Percentiles rank a stretch among this genome's conserved stretches.
Conservation (phyloP, 1,284 basidiomycete genomes). For the Cryptococcus sp. region DNA sequence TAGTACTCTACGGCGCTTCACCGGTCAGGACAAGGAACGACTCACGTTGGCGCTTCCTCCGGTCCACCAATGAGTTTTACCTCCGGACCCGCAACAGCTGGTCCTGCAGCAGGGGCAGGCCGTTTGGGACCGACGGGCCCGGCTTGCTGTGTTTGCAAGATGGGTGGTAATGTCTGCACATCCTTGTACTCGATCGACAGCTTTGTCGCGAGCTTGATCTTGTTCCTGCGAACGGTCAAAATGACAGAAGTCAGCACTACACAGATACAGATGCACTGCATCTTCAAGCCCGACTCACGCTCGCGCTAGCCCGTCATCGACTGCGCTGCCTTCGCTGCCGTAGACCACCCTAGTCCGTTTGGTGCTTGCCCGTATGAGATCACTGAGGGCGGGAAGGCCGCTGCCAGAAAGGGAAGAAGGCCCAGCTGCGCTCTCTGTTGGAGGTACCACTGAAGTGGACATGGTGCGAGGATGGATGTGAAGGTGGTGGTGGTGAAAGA, state of each 20-base stretch:
- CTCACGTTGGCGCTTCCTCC: conserved; percentile 21
- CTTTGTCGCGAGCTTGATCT: conserved; percentile 60
- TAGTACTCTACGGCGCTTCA: background rate
- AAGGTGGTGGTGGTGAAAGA: background rate
- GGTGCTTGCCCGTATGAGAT: conserved; percentile 45
- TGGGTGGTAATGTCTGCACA: conserved; percentile 77
- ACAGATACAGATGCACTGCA: background rate
- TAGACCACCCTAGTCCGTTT: conserved; percentile 53
- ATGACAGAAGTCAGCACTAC: no score
- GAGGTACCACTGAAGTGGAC: conserved; percentile 23
- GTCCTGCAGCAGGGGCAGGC: conserved; percentile 57
- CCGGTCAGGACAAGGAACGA: background rate
- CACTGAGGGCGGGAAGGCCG: conserved; percentile 42
- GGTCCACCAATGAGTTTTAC: conserved; percentile 35
- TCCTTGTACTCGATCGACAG: conserved; percentile 80
- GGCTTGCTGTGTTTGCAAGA: conserved; percentile 71
- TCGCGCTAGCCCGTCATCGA: conserved; percentile 42
- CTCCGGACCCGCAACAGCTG: conserved; percentile 57
- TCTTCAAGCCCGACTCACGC: conserved; percentile 36
- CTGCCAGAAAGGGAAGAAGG: conserved; percentile 20
- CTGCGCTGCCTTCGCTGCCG: conserved; percentile 36
- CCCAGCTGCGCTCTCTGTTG: conserved; percentile 24
- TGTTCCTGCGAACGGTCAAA: conserved; percentile 41
- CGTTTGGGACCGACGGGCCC: conserved; percentile 71
- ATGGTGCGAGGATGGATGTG: conserved; percentile 5